Evolutionary conservation across 1,284 basidiomycete species (phyloP), one percentile per base, ranked within the genome.

Genomic region (Puccinia hordei): DNA sequence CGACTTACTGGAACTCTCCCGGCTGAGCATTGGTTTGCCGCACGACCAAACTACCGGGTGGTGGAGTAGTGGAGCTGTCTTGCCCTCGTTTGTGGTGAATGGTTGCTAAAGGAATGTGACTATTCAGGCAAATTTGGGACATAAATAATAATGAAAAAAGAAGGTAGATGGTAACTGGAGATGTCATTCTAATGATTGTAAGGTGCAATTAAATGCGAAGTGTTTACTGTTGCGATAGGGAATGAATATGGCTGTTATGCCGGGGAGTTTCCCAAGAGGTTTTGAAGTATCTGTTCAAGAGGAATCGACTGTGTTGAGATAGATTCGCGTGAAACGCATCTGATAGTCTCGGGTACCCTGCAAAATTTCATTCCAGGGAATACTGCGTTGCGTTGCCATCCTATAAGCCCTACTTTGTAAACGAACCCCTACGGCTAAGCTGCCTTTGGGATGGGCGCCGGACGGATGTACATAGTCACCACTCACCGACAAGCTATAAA

Each of bases 11-110:
- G 38, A 30, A 69, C 9, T 69, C 66, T n/a, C 44, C 66, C 30
- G 49, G 13, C 9, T 69, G n/a, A 15, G 44, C 19, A 41, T 53
- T 69, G 24, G 24, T 69, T 51, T 46, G 44, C 4, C 66, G 66
- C 41, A 69, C 66, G 27, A 69, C 44, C 66, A 69, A 69, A n/a
- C 44, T 53, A 1, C 44, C 30, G 24, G 66, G 66, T 17, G 44
- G 22, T 27, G 66, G 66, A 24, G 0, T 30, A 4, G 66, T 69
- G 38, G 24, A 49, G 44, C 66, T 49, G 44, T 24, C 53, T 27
- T 38, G 17, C 1, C 61, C 35, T 41, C 61, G 33, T 22, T 41
- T 63, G 6, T 30, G 27, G 33, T 63, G 61, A 17, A 17, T 15
- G 3, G 19, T 19, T 63, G 33, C 15, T 63, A 19, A 63, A 63